A percentile compares a stretch with the other conserved stretches of the same genome.
Evolutionary conservation across 495 filamentous ascomycete genomes (phyloP).

Genomic region (Xylaria curta): DNA sequence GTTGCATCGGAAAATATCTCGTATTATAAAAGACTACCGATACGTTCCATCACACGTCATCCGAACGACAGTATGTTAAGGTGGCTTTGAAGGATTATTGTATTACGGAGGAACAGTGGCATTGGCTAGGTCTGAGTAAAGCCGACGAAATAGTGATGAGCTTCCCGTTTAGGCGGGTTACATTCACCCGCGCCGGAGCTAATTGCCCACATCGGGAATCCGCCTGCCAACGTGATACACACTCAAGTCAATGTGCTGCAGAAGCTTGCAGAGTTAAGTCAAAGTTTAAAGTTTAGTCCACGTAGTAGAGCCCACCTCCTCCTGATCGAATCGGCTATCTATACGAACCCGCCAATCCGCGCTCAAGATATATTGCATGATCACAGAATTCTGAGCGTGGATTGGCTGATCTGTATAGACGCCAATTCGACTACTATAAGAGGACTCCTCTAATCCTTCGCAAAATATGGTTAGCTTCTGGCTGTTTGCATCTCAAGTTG

Average conservation of each 20-base stretch:
- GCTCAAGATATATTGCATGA: too few relatives aligned
- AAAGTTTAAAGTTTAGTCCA: not conserved
- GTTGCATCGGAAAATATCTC: not conserved
- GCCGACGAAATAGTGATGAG: constrained; percentile 11
- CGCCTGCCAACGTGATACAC: not conserved
- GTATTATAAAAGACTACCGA: not conserved
- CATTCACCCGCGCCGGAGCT: not conserved
- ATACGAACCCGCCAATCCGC: too few relatives aligned
- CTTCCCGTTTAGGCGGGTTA: constrained; percentile 11
- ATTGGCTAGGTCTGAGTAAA: not conserved
- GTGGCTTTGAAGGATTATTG: not conserved
- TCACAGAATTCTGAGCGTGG: too few relatives aligned
- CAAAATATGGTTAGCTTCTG: not conserved
- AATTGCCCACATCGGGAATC: not conserved
- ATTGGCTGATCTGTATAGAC: too few relatives aligned
- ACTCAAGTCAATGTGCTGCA: not conserved
- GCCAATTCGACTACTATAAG: too few relatives aligned
- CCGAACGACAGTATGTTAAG: not conserved
- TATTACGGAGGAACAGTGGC: not conserved
- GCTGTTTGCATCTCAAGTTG: not conserved
- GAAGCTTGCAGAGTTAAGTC: not conserved
- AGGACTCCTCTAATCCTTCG: not conserved
- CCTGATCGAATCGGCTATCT: too few relatives aligned
- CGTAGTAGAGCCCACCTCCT: too few relatives aligned
- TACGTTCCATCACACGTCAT: not conserved